Evolutionary conservation across 1,139 yeast genomes (phyloP).

Genomic region (Pichia sp.): DNA sequence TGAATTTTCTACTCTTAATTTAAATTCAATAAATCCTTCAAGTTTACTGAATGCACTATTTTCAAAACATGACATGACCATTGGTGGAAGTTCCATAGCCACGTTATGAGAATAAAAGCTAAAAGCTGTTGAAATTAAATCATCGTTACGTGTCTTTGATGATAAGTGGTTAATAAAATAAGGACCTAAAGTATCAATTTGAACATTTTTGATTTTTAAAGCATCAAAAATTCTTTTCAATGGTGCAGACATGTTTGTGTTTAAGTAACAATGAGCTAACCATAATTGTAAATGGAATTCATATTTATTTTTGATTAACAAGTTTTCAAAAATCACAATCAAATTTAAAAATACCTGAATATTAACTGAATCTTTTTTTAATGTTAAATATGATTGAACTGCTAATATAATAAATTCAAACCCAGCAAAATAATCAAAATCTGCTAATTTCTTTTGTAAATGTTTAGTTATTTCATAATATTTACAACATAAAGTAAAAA

Average conservation of each 20-base stretch:
- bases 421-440: conserved; percentile 60
- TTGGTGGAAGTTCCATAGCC: conserved; percentile 43
- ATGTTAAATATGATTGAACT: conserved; percentile 29
- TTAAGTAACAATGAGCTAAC: conserved; percentile 60
- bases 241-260: conserved; percentile 48
- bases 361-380: conserved; percentile 11
- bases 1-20: conserved; percentile 37
- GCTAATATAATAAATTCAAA: conserved; percentile 58
- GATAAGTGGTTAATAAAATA: conserved; percentile 45
- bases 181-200: conserved; percentile 68
- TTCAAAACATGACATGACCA: conserved; percentile 46
- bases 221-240: conserved; percentile 48
- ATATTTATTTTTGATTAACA: conserved; percentile 46
- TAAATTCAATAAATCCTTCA: conserved; percentile 53
- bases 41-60: conserved; percentile 54
- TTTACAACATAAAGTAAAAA: conserved; percentile 18
- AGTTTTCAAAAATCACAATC: conserved; percentile 43
- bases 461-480: conserved; percentile 22
- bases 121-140: conserved; percentile 22
- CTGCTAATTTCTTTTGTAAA: conserved; percentile 35
- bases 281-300: conserved; percentile 66
- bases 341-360: conserved; percentile 29
- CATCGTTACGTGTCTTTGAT: conserved; percentile 28
- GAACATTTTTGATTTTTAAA: conserved; percentile 68
- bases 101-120: conserved; percentile 46